These are phyloP conservation scores for Hygrophorus pudorinus DNA, from an alignment of 768 basidiomycete genomes.

Conservation along the genomic window DNA sequence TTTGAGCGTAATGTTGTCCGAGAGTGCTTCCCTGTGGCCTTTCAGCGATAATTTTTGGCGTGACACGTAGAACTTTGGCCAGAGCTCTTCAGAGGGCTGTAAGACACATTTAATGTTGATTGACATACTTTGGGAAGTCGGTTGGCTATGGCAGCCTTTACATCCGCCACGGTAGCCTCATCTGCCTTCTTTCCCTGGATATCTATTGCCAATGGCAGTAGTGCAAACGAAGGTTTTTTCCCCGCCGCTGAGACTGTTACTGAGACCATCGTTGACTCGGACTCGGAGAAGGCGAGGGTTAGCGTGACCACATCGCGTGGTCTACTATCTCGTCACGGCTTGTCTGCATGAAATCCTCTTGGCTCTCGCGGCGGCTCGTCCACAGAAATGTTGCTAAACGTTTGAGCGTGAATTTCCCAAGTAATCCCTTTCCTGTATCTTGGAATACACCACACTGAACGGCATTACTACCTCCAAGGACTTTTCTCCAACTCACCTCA, in stretches of 20 bases:
- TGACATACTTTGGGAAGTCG: constrained; percentile 27
- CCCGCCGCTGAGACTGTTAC: constrained; percentile 44
- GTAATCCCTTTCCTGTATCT: neutral
- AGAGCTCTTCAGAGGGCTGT: neutral
- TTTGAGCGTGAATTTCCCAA: too few relatives aligned
- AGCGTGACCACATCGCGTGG: too few relatives aligned
- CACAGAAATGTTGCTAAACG: too few relatives aligned
- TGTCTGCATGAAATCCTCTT: neutral
- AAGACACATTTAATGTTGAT: neutral
- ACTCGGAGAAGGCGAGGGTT: too few relatives aligned
- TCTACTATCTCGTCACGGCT: too few relatives aligned
- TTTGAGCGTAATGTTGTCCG: constrained; percentile 51
- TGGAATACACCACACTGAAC: neutral
- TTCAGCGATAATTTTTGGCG: constrained; percentile 68
- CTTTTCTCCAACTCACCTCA: neutral
- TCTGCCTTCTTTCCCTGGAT: constrained; percentile 19
- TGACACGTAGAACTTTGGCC: constrained; percentile 49
- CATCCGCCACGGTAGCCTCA: constrained; percentile 51
- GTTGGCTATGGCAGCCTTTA: constrained; percentile 53
- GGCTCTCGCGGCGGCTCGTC: too few relatives aligned
- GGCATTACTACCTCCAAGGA: neutral
- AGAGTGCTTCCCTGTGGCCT: constrained; percentile 49
- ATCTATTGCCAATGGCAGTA: constrained; percentile 42
- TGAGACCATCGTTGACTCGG: constrained; percentile 12
- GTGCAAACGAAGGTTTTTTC: constrained; percentile 35